phyloP scores from a whole-genome alignment of 306 rosid species.

The Elaeagnus macrophylla region DNA sequence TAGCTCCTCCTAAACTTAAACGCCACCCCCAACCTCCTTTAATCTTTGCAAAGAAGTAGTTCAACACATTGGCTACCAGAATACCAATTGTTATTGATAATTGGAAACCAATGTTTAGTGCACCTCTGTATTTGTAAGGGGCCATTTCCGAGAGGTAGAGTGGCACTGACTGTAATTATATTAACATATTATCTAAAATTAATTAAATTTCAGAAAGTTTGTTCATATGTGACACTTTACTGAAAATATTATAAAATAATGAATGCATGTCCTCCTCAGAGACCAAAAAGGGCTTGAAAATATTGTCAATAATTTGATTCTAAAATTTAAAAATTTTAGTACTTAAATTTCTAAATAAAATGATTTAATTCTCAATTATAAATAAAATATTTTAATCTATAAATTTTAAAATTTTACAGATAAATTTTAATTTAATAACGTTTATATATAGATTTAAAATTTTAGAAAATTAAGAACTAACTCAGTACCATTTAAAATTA shows the following conservation, averaged over 20 bases:
- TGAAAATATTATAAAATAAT: neutral
- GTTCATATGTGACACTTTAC: neutral
- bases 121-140: conserved; percentile 75
- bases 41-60: conserved; percentile 81
- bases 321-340: too few species aligned
- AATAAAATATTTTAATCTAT: too few species aligned
- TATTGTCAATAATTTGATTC: too few species aligned
- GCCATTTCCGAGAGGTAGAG: conserved; percentile 92
- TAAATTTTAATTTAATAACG: too few species aligned
- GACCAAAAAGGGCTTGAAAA: too few species aligned
- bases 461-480: too few species aligned
- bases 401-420: too few species aligned
- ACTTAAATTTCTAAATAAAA: too few species aligned
- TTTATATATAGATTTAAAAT: too few species aligned
- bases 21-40: conserved; percentile 99
- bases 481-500: too few species aligned
- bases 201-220: neutral
- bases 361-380: too few species aligned
- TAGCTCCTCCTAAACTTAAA: conserved; percentile 79
- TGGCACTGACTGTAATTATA: conserved; percentile 65
- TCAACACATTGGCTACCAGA: conserved; percentile 62
- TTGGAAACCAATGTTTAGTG: conserved; percentile 76
- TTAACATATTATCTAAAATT: neutral
- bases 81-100: conserved; percentile 76
- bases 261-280: neutral